Evolutionary conservation across 805 yeast species (phyloP), one percentile per base, ranked within the genome.

Genomic region (Pichia gijzeniarum): DNA sequence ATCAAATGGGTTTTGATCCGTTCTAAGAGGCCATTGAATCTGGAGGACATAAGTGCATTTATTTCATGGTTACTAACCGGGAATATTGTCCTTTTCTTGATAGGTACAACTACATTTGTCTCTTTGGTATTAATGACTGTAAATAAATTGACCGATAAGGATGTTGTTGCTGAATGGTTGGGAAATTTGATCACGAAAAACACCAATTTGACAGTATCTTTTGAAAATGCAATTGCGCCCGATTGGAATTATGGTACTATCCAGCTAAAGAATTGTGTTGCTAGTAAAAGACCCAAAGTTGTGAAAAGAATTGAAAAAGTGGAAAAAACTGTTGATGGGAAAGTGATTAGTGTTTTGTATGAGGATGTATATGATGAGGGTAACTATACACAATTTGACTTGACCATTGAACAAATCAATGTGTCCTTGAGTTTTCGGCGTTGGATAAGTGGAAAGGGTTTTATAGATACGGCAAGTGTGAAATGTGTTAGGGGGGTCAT

Each of bases 211-310:
- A 78, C 83, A 0, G 96, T 93, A 8, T 80, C 86, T 0, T 93
- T 93, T 58, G 98, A 91, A 60, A 82, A 79, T 60, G 99, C 98
- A 1, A 85, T 91, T 47, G 95, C 89, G 5, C 97, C 97, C 0
- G 88, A 86, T 45, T 90, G 96, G 96, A 73, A 81, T 35, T 87
- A 84, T 52, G 95, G 96, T 2, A 84, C 79, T 50, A 86, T 93
- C 44, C 77, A 82, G 37, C 84, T 93, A 63, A 77, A 81, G 48
- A 86, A 88, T 55, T 95, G 95, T 43, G 82, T 82, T 61, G 89
- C 90, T 1, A 84, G 95, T 42, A 74, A 85, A 52, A 71, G 98
- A 48, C 99, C 99, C 0, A 79, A 58, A 18, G 57, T 53, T 35
- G 44, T 52, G 14, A 53, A 80, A 45, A 49, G 54, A 43, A 53